Evolutionary conservation across 192 early-diverging fungal species (phyloP).

Genomic region (Coemansia sp.): DNA sequence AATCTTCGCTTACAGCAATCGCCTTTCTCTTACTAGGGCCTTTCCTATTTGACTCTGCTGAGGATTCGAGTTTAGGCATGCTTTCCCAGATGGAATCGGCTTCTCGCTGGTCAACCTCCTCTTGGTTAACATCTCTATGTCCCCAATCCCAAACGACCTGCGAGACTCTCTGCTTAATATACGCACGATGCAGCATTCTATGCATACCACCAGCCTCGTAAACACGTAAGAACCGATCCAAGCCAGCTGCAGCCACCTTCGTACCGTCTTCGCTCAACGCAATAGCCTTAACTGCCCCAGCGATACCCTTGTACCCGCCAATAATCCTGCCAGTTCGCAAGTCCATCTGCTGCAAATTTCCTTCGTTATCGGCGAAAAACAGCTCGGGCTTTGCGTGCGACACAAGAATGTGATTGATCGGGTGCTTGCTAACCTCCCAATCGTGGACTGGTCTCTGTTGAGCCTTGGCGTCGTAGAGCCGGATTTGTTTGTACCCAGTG

Average conservation of each 20-base stretch:
- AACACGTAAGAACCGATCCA: slow-evolving; percentile 78
- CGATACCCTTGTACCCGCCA: slow-evolving; percentile 63
- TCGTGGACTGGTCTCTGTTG: slow-evolving; percentile 68
- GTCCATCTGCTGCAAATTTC: slow-evolving; percentile 61
- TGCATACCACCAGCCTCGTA: slow-evolving; percentile 60
- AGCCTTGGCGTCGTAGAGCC: slow-evolving; percentile 78
- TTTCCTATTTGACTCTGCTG: not conserved
- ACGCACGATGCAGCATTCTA: slow-evolving; percentile 62
- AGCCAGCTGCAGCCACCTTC: slow-evolving; percentile 61
- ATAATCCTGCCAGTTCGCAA: slow-evolving; percentile 57
- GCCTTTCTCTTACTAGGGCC: slow-evolving; percentile 14
- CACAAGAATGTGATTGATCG: slow-evolving; percentile 56
- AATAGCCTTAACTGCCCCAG: slow-evolving; percentile 44
- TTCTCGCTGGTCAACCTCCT: slow-evolving; percentile 53
- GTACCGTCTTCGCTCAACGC: slow-evolving; percentile 57
- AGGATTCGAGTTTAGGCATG: slow-evolving; percentile 34
- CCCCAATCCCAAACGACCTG: slow-evolving; percentile 64
- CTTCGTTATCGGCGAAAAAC: slow-evolving; percentile 64
- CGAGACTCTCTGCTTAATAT: slow-evolving; percentile 75
- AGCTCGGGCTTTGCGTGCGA: slow-evolving; percentile 57
- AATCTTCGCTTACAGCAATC: not conserved
- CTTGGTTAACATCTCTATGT: slow-evolving; percentile 27
- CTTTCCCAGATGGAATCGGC: slow-evolving; percentile 68
- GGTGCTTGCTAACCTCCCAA: slow-evolving; percentile 67
- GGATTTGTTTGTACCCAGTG: slow-evolving; percentile 73